Conservation (phyloP, 108 stramenopile species). For the Nannochloropsis oceanica region DNA sequence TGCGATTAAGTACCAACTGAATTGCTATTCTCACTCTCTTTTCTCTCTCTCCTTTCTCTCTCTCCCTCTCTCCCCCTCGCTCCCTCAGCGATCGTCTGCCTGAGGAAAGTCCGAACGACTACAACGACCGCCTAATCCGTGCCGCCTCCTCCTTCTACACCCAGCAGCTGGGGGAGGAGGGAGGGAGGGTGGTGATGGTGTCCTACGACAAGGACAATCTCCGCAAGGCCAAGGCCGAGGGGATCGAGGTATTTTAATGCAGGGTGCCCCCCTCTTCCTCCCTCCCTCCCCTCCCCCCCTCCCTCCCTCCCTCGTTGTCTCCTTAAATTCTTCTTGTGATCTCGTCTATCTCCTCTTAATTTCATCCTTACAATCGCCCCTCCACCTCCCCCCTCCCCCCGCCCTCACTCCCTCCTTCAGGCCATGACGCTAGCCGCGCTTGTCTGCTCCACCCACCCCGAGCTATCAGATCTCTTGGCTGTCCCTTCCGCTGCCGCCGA, state of each 20-base stretch:
- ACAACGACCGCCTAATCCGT: constrained; percentile 45
- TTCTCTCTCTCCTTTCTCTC: neutral
- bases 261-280: neutral
- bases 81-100: neutral
- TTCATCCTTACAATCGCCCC: too few relatives aligned
- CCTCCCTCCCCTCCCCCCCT: neutral
- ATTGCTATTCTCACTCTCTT: neutral
- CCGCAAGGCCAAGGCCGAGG: constrained; percentile 11
- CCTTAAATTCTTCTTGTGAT: too few relatives aligned
- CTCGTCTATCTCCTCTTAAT: too few relatives aligned
- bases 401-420: too few relatives aligned
- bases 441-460: too few relatives aligned
- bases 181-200: constrained; percentile 13
- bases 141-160: constrained; percentile 25
- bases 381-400: too few relatives aligned
- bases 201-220: constrained; percentile 42
- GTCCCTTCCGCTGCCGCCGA: too few relatives aligned
- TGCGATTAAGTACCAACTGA: neutral
- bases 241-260: neutral
- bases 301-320: neutral
- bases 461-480: too few relatives aligned
- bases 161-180: neutral
- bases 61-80: neutral
- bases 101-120: constrained; percentile 43
- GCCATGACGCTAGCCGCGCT: too few relatives aligned